Evolutionary conservation across 2,329 filamentous ascomycete genomes (phyloP).

Genomic region (Penicillium sp.): DNA sequence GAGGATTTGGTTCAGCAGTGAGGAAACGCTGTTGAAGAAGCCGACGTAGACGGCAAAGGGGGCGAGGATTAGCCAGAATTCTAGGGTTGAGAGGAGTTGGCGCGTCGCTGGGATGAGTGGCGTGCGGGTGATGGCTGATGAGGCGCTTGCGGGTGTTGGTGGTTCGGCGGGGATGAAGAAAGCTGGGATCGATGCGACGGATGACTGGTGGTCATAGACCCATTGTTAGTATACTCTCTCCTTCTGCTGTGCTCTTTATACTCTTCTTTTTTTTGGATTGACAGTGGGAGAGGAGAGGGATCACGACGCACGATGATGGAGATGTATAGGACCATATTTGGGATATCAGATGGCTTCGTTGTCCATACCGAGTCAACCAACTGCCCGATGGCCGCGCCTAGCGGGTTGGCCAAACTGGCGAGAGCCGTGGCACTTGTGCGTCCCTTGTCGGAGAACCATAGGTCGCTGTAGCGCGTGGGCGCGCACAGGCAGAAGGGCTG

Average conservation of each 20-base stretch:
- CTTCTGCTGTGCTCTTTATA: neutral
- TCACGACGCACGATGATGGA: constrained; percentile 70
- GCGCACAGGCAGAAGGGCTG: constrained; percentile 92
- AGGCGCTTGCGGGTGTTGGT: constrained; percentile 74
- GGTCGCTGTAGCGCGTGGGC: constrained; percentile 85
- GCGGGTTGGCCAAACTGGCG: constrained; percentile 81
- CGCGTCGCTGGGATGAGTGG: constrained; percentile 59
- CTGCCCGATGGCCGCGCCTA: constrained; percentile 86
- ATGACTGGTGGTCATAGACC: constrained; percentile 48
- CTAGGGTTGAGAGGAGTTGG: constrained; percentile 59
- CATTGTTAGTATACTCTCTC: neutral
- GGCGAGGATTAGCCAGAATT: constrained; percentile 78
- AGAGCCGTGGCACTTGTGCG: constrained; percentile 86
- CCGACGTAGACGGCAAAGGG: constrained; percentile 86
- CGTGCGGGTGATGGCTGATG: constrained; percentile 58
- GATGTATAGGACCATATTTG: constrained; percentile 81
- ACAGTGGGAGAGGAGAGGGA: neutral
- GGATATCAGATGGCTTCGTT: constrained; percentile 63
- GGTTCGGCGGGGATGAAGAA: constrained; percentile 78
- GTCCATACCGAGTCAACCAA: constrained; percentile 81
- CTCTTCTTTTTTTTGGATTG: neutral
- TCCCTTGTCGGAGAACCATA: constrained; percentile 88
- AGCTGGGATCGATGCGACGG: constrained; percentile 69
- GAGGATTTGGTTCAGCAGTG: constrained; percentile 87
- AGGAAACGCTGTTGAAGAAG: constrained; percentile 90